Evolutionary conservation across 768 basidiomycete genomes (phyloP).

Genomic region (Lepiota venenata): DNA sequence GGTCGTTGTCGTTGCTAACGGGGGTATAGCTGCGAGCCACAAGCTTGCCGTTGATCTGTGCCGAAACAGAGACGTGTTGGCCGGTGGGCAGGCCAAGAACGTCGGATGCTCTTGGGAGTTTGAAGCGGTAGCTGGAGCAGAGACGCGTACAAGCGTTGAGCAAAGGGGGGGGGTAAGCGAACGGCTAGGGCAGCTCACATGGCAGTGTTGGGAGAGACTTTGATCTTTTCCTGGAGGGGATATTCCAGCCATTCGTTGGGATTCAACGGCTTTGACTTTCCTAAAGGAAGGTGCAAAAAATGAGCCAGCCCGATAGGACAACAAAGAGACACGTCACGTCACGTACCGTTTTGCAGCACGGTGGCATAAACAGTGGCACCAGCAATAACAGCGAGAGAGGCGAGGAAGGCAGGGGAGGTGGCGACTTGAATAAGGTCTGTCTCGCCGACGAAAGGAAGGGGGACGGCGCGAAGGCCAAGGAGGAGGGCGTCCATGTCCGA

Average conservation of each 20-base stretch:
- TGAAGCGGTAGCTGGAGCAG: conserved; percentile 80
- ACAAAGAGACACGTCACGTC: conserved; percentile 8
- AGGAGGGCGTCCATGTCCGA: conserved; percentile 15
- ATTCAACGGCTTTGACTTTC: conserved; percentile 63
- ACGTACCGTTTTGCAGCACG: conserved; percentile 42
- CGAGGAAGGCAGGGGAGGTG: conserved; percentile 27
- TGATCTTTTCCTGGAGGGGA: conserved; percentile 74
- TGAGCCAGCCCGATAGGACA: conserved; percentile 9
- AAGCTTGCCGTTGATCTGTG: conserved; percentile 89
- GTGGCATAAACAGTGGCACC: conserved; percentile 52
- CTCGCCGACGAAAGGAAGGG: conserved; percentile 33
- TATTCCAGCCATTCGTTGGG: conserved; percentile 80
- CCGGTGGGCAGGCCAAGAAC: conserved; percentile 93
- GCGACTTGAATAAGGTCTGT: conserved; percentile 27
- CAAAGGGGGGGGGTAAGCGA: neutral
- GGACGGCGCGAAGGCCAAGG: conserved; percentile 26
- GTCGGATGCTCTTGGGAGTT: conserved; percentile 68
- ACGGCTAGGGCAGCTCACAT: conserved; percentile 49
- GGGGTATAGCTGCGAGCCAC: conserved; percentile 94
- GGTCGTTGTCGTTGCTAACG: conserved; percentile 89
- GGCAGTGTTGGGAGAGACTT: conserved; percentile 94
- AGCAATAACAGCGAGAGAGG: conserved; percentile 44
- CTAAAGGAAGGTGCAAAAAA: conserved; percentile 31
- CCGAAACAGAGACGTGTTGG: conserved; percentile 91
- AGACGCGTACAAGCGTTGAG: neutral